Evolutionary conservation across 371 early-diverging fungal genomes (phyloP), one percentile per base, ranked within the genome.

Genomic region (Rhizopus arrhizus): DNA sequence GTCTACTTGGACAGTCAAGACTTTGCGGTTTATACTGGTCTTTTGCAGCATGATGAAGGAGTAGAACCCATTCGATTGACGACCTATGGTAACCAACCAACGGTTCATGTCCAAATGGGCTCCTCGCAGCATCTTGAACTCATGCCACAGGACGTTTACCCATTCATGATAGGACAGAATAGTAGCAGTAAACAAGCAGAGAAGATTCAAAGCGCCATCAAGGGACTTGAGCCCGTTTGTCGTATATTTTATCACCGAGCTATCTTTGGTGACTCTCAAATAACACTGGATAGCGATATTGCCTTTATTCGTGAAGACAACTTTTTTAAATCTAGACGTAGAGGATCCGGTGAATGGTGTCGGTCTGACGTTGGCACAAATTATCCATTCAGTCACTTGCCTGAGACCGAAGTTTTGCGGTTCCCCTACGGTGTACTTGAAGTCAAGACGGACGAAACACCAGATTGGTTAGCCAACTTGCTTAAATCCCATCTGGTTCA

Each of bases 351-450:
- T 46, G 89, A 94, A 68, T 99, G 99, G 99, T 86, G 95, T 50
- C 89, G 99, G 32, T 75, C 81, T 12, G 96, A 98, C 71, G 85
- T 92, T 52, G 91, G 91, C n/a, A 87, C 89, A 32, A 88, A 92
- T 59, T 90, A 89, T 73, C 97, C 98, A 0, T 99, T 98, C 75
- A 73, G 76, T 41, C 78, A 94, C 57, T 66, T 97, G 49, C 80
- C 89, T 11, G 83, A 87, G 29, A 81, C 82, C 28, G 98, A 98
- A 45, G 81, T 95, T n/a, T 73, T 84, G 32, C 81, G 87, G 16
- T 99, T 99, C 80, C 99, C 99, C n/a, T 97, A 96, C 71, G 99
- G 98, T 31, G 86, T 99, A 29, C 77, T 99, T 13, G 99, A 99
- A 69, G 91, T 97, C 53, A 99, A 99, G 77, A 77, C 4, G 15